Percentiles rank a stretch among this genome's conserved stretches.
phyloP scores from a whole-genome alignment of 2,329 filamentous ascomycete species.

The Bertia moriformis region DNA sequence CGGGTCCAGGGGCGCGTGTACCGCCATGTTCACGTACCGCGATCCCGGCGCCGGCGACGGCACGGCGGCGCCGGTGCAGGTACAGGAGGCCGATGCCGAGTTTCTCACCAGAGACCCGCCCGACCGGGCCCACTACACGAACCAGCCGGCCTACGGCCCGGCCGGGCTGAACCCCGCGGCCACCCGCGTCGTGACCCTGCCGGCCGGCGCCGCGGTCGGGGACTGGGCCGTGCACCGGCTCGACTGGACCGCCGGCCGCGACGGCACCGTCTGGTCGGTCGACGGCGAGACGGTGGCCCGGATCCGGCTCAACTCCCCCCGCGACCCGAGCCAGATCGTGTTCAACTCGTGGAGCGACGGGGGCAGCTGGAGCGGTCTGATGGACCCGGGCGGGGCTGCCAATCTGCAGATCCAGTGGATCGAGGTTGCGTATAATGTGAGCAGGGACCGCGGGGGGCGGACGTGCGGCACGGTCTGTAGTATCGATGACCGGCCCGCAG shows the following conservation, averaged over 20 bases:
- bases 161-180: slow-evolving; percentile 27
- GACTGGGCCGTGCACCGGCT: slow-evolving; percentile 44
- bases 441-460: no score
- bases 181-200: slow-evolving; percentile 29
- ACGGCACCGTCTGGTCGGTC: slow-evolving; percentile 43
- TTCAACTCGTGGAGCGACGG: slow-evolving; percentile 50
- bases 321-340: slow-evolving; percentile 32
- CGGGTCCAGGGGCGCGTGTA: slow-evolving; percentile 30
- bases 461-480: no score
- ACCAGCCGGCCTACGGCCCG: slow-evolving; percentile 36
- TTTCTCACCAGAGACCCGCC: slow-evolving; percentile 29
- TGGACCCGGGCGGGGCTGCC: slow-evolving; percentile 32
- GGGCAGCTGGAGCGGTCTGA: slow-evolving; percentile 42
- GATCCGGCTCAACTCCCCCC: slow-evolving; percentile 39
- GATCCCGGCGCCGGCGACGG: slow-evolving; percentile 16
- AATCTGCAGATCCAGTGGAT: slow-evolving; percentile 48
- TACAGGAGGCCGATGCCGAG: slow-evolving; percentile 38
- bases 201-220: slow-evolving; percentile 27
- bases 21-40: slow-evolving; percentile 37
- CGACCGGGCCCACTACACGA: slow-evolving; percentile 37
- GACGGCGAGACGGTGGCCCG: slow-evolving; percentile 31
- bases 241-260: slow-evolving; percentile 38
- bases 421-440: slow-evolving; percentile 39
- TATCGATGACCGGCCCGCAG: no score
- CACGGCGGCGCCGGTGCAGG: no score